These are phyloP conservation scores for Yarrowia deformans DNA, from an alignment of 805 yeast species.

Conservation along the genomic window DNA sequence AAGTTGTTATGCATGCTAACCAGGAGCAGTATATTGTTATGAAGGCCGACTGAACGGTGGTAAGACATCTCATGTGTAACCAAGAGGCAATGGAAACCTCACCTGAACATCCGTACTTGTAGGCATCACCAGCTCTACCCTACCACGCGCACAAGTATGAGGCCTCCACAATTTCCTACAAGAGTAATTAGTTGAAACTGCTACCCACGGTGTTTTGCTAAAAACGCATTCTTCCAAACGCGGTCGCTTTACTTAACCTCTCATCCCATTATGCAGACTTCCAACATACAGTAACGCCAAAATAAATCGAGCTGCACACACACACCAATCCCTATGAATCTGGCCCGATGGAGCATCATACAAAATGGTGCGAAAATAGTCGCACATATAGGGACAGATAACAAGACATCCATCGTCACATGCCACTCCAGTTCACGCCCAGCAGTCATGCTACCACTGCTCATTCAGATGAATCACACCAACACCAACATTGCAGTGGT, in stretches of 20 bases:
- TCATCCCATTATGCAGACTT: background rate
- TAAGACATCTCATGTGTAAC: too few species aligned
- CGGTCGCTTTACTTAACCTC: too few species aligned
- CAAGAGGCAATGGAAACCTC: too few species aligned
- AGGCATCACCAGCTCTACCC: too few species aligned
- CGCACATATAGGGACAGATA: background rate
- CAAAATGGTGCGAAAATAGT: slow-evolving; percentile 19
- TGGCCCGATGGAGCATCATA: slow-evolving; percentile 36
- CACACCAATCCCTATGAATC: slow-evolving; percentile 12
- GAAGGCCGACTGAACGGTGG: background rate
- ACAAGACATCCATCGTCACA: background rate
- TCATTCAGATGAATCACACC: slow-evolving; percentile 21
- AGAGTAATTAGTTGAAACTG: too few species aligned
- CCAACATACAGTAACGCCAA: background rate
- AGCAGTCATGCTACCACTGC: slow-evolving; percentile 16
- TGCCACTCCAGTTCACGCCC: slow-evolving; percentile 14
- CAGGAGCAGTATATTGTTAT: background rate
- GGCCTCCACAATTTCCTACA: too few species aligned
- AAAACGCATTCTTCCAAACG: too few species aligned
- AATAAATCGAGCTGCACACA: background rate
- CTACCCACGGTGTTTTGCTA: background rate
- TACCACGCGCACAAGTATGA: too few species aligned
- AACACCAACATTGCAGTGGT: slow-evolving; percentile 13
- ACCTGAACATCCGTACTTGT: too few species aligned
- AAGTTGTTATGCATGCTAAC: background rate